Evolutionary conservation across 768 basidiomycete genomes (phyloP).

Genomic region (Psilocybe cubensis): DNA sequence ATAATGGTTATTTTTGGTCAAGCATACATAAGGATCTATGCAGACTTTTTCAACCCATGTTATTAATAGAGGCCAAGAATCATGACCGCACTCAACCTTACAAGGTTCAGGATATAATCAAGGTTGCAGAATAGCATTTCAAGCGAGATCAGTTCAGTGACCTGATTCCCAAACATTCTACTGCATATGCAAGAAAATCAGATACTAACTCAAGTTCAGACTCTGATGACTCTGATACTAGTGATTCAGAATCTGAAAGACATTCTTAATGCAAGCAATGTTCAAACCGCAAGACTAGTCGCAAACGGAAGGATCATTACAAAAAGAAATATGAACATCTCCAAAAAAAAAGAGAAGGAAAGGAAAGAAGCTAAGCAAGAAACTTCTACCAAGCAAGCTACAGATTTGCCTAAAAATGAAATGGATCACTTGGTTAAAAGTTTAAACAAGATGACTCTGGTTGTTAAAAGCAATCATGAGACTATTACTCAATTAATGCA

Average conservation of each 20-base stretch:
- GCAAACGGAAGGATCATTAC: too few species aligned
- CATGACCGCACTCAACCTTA: constrained; percentile 9
- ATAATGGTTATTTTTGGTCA: constrained; percentile 11
- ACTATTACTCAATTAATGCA: not conserved
- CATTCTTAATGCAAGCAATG: not conserved
- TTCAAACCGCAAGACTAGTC: too few species aligned
- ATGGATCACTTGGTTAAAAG: too few species aligned
- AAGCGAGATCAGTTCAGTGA: constrained; percentile 7
- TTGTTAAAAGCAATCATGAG: not conserved
- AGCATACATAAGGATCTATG: not conserved
- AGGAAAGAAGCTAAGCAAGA: too few species aligned
- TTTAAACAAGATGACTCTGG: too few species aligned
- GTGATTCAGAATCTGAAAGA: not conserved
- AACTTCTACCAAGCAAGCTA: too few species aligned
- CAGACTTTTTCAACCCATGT: not conserved
- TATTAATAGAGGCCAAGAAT: not conserved
- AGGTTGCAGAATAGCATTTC: constrained; percentile 7
- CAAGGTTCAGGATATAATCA: not conserved
- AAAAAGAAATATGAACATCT: too few species aligned
- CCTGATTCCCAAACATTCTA: not conserved
- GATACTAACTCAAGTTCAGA: constrained; percentile 3
- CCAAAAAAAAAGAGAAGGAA: too few species aligned
- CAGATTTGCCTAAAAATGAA: too few species aligned
- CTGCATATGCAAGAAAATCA: not conserved
- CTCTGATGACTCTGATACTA: not conserved